Evolutionary conservation across 345 rosid genomes (phyloP).

Genomic region (Citrus hindsii): DNA sequence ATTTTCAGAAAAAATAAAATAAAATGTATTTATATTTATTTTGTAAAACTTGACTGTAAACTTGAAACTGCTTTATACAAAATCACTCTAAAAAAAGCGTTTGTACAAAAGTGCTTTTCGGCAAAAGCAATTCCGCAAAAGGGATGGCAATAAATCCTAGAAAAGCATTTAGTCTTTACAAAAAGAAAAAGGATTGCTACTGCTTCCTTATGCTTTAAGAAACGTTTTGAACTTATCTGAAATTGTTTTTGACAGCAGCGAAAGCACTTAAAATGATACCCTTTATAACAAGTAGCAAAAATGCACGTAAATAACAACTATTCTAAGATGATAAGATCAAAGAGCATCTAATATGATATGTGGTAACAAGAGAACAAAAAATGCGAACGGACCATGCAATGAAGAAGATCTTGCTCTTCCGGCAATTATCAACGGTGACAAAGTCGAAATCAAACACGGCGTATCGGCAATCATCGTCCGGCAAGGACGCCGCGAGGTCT

Average conservation of each 20-base stretch:
- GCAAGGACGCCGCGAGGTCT: constrained; percentile 72
- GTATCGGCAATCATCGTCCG: constrained; percentile 83
- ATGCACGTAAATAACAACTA: not conserved
- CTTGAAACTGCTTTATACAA: not conserved
- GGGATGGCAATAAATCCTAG: not conserved
- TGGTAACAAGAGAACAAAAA: not conserved
- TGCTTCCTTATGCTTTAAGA: not conserved
- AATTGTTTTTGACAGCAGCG: not conserved
- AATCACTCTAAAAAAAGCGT: not conserved
- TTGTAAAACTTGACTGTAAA: not conserved
- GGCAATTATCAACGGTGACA: constrained; percentile 88
- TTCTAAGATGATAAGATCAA: too few relatives aligned
- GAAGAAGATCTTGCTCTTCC: constrained; percentile 99
- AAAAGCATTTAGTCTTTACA: too few relatives aligned
- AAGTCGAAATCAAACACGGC: constrained; percentile 94
- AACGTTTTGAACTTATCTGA: not conserved
- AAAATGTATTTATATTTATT: not conserved
- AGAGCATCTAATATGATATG: not conserved
- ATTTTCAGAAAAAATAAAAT: too few relatives aligned
- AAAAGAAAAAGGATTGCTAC: too few relatives aligned
- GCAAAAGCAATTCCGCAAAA: not conserved
- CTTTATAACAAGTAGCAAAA: not conserved
- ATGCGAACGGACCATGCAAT: constrained; percentile 67
- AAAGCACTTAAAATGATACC: too few relatives aligned
- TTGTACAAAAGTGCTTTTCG: not conserved